Evolutionary conservation across 495 filamentous ascomycete species (phyloP), one percentile per base, ranked within the genome.

Genomic region (Podospora fimiseda): DNA sequence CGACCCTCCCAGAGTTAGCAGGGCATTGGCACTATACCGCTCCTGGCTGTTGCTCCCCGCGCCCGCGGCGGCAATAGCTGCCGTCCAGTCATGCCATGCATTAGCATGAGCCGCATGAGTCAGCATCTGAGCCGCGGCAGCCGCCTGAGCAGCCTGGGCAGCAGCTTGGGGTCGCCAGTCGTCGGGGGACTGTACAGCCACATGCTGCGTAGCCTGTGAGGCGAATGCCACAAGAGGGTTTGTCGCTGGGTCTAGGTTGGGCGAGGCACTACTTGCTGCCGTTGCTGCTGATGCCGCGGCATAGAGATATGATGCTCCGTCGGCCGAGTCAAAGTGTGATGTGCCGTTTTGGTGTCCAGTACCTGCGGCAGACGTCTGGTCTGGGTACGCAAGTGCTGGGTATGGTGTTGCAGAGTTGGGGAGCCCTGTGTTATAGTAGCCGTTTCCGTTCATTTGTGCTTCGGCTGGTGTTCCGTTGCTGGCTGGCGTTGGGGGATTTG

Each of bases 71-170:
- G 69, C 67, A 9, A 76, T 70, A 33, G 72, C 72, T 0, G 69
- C 68, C 6, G 72, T 70, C 73, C 73, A 76, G 53, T 75, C 70
- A 8, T 75, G 67, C 72, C 72, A 76, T 1, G 71, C 62, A 44
- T 74, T 76, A 0, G 59, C 58, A 9, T 24, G 30, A 18, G 11
- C n/a, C n/a, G n/a, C 37, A 15, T 57, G 60, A 18, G 56, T 39
- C 56, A 60, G 51, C 11, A 60, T 54, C 43, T 57, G 43, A 15
- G 66, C 44, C 13, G 44, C 44, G 15, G 44, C 44, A 8, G 16
- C 4, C 8, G 41, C 52, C 21, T 62, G 63, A 8, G 59, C n/a
- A 15, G 66, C 44, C 13, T 21, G 22, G 15, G 44, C 44, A 11
- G 27, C 27, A 33, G 27, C 50, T 19, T 62, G 62, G 8, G 58